Base-by-base conservation (phyloP, 2,329 filamentous ascomycete species). In the Fusarium sp. region DNA sequence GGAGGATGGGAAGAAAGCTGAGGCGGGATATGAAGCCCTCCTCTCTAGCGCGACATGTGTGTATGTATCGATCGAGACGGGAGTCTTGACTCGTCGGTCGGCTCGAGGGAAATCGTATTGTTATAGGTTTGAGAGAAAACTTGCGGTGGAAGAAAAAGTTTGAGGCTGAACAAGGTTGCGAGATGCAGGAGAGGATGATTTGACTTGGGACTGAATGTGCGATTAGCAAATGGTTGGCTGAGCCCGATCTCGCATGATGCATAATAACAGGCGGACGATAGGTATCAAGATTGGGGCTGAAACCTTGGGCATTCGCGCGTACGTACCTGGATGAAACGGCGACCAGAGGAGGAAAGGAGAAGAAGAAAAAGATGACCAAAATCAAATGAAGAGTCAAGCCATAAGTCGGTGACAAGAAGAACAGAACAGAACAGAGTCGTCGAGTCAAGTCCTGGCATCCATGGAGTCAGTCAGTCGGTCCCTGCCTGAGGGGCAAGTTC, bases 151-250 rank as follows among this genome's bases (percentile, higher is more conserved):
- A 29, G 27, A 16, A 20, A 49, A 58, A 40, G 31, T 13, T 57
- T 29, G 16, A 44, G 23, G 29, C 18, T 54, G 18, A 34, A 46
- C 23, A n/a, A 14, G n/a, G 61, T 65, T 49, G 62, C 53, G 42
- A 62, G 59, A 51, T 62, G 57, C 44, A 54, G 54, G 64, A 66
- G 68, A 60, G 65, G 61, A 63, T 64, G 61, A n/a, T 66, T 57
- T 54, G 59, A 23, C 64, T 61, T 53, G 51, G 59, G 59, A 56
- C 65, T 75, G 61, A 34, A 59, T 58, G 61, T 67, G 70, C 68
- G 73, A 73, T 75, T 67, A 75, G 73, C 57, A 64, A 69, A 64
- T 63, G 64, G 70, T 75, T 71, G 68, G 73, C 54, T 57, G 50
- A 65, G 61, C 62, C 58, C 51, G 49, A 67, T 68, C 68, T 70